Evolutionary conservation across 371 early-diverging fungal species (phyloP), one percentile per base, ranked within the genome.

Genomic region (Capillidium rhysosporum): DNA sequence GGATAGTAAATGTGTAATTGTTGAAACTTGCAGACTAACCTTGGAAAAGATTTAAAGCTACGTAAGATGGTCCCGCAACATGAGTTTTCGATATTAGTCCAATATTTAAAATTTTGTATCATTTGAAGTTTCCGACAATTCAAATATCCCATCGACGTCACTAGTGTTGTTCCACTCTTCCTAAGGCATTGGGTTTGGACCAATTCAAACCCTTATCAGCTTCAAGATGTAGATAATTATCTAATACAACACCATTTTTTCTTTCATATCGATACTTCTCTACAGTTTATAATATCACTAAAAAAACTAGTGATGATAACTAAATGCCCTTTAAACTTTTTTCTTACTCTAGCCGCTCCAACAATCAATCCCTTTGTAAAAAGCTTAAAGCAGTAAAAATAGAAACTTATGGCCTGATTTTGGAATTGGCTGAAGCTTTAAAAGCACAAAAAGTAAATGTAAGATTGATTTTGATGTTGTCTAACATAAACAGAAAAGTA

Each of bases 131-230:
- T 7, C 34, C 4, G 12, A 12, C 12, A 34, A 12, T 12, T 34
- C 34, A 4, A 61, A 57, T 0, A 52, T 59, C 14, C 41, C 56
- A 1, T 65, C 71, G 41, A 46, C 64, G 0, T 69, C 70, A 44
- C 70, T 68, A 31, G 58, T 72, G 0, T 71, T 71, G 25, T 79
- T 68, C 49, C 68, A 71, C 54, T 59, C 70, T 30, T 67, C 69
- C 24, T 67, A 67, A 46, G 79, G 79, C 1, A 68, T 79, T 30
- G 79, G 69, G 0, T 71, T 79, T 60, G 79, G 79, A 69, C 75
- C 1, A 66, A 58, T 21, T 26, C 47, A 4, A 23, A 47, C 21
- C 34, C 56, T 47, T 38, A 24, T 49, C 54, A 12, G 40, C 51
- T 29, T 38, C 40, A 28, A 29, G 23, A n/a, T 12, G 34, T 34